phyloP scores from a whole-genome alignment of 495 filamentous ascomycete genomes.

The Beverwykella pulmonaria region DNA sequence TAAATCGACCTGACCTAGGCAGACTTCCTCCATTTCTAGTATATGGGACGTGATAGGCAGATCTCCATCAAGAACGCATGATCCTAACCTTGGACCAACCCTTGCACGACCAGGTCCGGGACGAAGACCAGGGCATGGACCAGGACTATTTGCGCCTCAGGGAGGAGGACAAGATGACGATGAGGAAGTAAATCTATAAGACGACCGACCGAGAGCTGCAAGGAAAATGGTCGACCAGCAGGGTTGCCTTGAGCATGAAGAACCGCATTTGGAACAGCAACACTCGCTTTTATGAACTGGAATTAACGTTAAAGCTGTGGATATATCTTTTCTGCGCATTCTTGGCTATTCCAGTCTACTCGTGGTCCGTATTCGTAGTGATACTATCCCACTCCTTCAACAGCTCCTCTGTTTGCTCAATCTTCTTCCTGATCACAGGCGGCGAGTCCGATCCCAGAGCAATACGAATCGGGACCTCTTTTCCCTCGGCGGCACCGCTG shows the following conservation, averaged over 20 bases:
- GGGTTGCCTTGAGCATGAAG: no score
- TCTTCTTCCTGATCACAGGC: slow-evolving; percentile 43
- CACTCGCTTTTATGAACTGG: background rate
- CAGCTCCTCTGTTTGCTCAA: slow-evolving; percentile 42
- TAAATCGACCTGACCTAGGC: background rate
- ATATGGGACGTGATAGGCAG: background rate
- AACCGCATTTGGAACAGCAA: background rate
- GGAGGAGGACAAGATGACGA: no score
- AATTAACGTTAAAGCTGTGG: background rate
- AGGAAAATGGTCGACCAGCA: no score
- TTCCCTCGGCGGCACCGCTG: slow-evolving; percentile 47
- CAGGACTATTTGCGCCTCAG: no score
- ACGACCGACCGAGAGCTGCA: no score
- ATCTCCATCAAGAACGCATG: no score
- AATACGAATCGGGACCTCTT: slow-evolving; percentile 49
- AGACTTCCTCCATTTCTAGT: background rate
- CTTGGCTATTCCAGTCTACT: slow-evolving; percentile 4
- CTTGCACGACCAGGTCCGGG: no score
- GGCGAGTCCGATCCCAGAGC: slow-evolving; percentile 54
- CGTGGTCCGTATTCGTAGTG: slow-evolving; percentile 48
- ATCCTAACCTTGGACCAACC: no score
- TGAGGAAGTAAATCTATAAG: no score
- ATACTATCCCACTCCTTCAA: slow-evolving; percentile 51
- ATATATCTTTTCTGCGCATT: background rate
- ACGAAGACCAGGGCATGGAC: no score